A percentile compares a stretch with the other conserved stretches of the same genome.
Evolutionary conservation across 78 protist species (phyloP).

Genomic region (Salpingoeca rosetta): DNA sequence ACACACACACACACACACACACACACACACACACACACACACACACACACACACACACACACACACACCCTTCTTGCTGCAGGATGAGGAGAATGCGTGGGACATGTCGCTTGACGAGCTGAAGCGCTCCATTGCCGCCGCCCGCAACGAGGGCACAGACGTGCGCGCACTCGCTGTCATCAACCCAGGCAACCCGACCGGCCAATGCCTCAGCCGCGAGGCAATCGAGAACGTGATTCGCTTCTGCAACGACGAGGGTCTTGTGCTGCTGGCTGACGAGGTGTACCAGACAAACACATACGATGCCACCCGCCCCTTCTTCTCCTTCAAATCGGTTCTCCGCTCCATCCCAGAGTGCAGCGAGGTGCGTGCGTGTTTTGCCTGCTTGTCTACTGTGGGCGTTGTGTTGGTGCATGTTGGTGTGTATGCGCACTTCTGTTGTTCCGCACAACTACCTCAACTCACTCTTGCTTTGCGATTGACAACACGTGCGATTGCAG

Average conservation of each 20-base stretch:
- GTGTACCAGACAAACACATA: slow-evolving; percentile 97
- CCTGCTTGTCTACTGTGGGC: too few relatives aligned
- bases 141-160: slow-evolving; percentile 45
- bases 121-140: slow-evolving; percentile 20
- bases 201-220: slow-evolving; percentile 53
- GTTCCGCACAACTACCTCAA: too few relatives aligned
- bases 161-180: slow-evolving; percentile 86
- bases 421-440: too few relatives aligned
- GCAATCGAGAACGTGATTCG: slow-evolving; percentile 37
- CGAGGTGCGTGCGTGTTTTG: too few relatives aligned
- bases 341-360: not conserved
- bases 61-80: too few relatives aligned
- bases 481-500: not conserved
- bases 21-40: too few relatives aligned
- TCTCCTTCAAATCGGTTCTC: slow-evolving; percentile 76
- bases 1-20: not conserved
- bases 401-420: too few relatives aligned
- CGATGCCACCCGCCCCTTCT: slow-evolving; percentile 51
- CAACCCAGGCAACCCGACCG: slow-evolving; percentile 99
- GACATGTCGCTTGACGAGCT: slow-evolving; percentile 10
- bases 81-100: not conserved
- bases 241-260: slow-evolving; percentile 46
- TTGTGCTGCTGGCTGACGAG: slow-evolving; percentile 95
- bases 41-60: too few relatives aligned
- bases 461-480: not conserved